Conservation (phyloP, 305 asterid genomes). For the Caryopteris hybrid region DNA sequence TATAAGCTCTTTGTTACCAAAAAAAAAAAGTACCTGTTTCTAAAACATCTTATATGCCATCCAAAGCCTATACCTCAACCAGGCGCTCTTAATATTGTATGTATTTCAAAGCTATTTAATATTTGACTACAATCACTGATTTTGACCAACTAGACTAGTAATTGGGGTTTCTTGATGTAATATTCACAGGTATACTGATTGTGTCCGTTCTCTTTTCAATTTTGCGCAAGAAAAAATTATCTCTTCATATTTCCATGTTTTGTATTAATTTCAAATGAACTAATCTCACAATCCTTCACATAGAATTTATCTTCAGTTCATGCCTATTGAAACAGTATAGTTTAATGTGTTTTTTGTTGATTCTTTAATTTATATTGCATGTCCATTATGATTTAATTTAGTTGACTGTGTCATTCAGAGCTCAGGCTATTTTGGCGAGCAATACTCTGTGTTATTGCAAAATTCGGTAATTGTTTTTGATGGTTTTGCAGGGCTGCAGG, state of each 20-base stretch:
- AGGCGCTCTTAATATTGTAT: too few relatives aligned
- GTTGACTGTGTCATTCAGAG: background rate
- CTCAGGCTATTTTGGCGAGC: background rate
- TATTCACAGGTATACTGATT: too few relatives aligned
- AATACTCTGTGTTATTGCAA: background rate
- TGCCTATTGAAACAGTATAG: background rate
- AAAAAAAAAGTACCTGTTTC: background rate
- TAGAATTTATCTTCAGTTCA: too few relatives aligned
- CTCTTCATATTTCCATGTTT: too few relatives aligned
- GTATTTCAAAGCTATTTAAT: background rate
- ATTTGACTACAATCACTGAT: background rate
- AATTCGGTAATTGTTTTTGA: conserved; percentile 16
- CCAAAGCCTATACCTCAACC: background rate
- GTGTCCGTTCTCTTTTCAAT: too few relatives aligned
- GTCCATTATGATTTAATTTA: background rate
- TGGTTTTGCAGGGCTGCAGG: conserved; percentile 31
- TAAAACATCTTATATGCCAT: background rate
- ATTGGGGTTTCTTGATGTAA: background rate
- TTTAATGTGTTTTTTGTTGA: background rate
- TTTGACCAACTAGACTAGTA: background rate
- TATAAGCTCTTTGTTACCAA: background rate
- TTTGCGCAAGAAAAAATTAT: too few relatives aligned
- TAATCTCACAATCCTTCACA: too few relatives aligned
- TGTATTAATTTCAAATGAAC: too few relatives aligned
- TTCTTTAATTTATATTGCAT: background rate